Base-by-base conservation (phyloP, 177 flowering plant species). In the Tripterygium wilfordii region DNA sequence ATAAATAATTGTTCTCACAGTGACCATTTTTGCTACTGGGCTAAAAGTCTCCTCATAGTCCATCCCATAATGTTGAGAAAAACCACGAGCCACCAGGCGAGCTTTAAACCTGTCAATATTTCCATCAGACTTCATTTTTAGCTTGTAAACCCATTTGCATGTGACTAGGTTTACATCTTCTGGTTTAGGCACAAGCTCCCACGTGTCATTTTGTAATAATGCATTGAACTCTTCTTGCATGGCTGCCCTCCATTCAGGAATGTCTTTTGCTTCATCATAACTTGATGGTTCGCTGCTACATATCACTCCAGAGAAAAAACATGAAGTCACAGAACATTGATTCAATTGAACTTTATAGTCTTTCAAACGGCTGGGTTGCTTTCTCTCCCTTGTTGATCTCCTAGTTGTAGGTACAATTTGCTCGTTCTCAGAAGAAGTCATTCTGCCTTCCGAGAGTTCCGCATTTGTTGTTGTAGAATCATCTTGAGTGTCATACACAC, bases 21-120 rank as follows among this genome's bases (percentile, higher is more conserved):
- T 27, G 2, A 8, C 22, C 20, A 27, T 27, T 17, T 44, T 44
- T 8, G 48, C 48, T 1, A 44, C 48, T 2, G 35, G 21, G 15
- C 33, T 28, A 10, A 27, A 44, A 20, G 48, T 44, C 10, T 44
- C 48, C 13, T 27, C 33, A 28, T 44, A 44, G 9, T 44, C 35
- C 22, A 44, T 8, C 1, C 48, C 48, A 18, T n/a, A n/a, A n/a
- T n/a, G n/a, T n/a, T n/a, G n/a, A n/a, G n/a, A n/a, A n/a, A n/a
- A n/a, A n/a, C n/a, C n/a, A n/a, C n/a, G n/a, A n/a, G n/a, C n/a
- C n/a, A n/a, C n/a, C n/a, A n/a, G n/a, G n/a, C n/a, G n/a, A n/a
- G n/a, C n/a, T n/a, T n/a, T n/a, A n/a, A n/a, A n/a, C n/a, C n/a
- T n/a, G n/a, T n/a, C n/a, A n/a, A n/a, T n/a, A n/a, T n/a, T n/a